phyloP scores from a whole-genome alignment of 805 yeast genomes.

The Millerozyma acaciae region DNA sequence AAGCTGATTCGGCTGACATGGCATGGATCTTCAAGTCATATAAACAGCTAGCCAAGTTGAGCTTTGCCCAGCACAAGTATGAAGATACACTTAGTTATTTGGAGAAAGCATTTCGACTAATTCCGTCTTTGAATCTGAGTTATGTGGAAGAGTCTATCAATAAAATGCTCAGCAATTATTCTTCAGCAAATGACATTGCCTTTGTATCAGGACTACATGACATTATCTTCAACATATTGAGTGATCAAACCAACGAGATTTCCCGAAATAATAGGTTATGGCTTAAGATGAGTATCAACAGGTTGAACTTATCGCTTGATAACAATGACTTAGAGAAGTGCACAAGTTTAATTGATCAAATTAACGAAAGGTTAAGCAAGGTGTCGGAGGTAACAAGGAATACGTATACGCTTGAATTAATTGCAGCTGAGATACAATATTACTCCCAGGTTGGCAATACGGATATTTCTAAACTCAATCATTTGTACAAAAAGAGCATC shows the following conservation, averaged over 20 bases:
- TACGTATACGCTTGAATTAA: conserved; percentile 54
- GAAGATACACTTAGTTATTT: conserved; percentile 21
- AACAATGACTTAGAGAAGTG: conserved; percentile 31
- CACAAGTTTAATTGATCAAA: conserved; percentile 24
- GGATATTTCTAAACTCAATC: conserved; percentile 36
- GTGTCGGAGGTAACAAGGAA: conserved; percentile 44
- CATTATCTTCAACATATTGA: conserved; percentile 24
- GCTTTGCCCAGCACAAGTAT: conserved; percentile 20
- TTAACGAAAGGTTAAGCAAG: conserved; percentile 34
- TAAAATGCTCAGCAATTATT: conserved; percentile 32
- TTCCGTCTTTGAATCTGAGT: conserved; percentile 26
- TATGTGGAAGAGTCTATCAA: conserved; percentile 39
- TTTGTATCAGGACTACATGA: conserved; percentile 32
- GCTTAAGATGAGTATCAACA: conserved; percentile 45
- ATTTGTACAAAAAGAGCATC: conserved; percentile 43
- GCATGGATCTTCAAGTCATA: conserved; percentile 37
- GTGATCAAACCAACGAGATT: conserved; percentile 14
- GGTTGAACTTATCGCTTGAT: conserved; percentile 34
- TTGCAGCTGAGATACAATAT: conserved; percentile 62
- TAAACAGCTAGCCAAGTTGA: conserved; percentile 40
- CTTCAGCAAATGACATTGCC: conserved; percentile 20
- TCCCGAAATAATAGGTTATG: conserved; percentile 37
- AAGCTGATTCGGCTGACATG: conserved; percentile 12
- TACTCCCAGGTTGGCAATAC: conserved; percentile 35
- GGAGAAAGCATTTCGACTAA: conserved; percentile 17